These are phyloP conservation scores for Tylopilus sp. DNA, from an alignment of 768 basidiomycete genomes.

Conservation along the genomic window DNA sequence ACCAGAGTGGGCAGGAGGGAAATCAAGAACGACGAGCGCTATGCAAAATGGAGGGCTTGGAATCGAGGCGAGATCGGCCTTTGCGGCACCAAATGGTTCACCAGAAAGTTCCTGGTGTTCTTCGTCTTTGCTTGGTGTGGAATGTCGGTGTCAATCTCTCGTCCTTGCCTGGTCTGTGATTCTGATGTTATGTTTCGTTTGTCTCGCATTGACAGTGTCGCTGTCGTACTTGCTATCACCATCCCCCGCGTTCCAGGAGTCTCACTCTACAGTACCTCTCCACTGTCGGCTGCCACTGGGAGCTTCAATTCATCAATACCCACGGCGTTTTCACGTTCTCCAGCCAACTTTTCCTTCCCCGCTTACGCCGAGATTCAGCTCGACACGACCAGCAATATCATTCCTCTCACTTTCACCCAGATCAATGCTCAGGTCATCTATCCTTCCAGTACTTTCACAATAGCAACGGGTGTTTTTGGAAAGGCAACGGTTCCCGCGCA, in stretches of 20 bases:
- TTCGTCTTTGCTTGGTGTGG: slow-evolving; percentile 58
- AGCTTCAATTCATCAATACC: slow-evolving; percentile 54
- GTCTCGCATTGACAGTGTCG: slow-evolving; percentile 43
- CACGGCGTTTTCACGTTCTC: slow-evolving; percentile 64
- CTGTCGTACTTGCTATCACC: slow-evolving; percentile 69
- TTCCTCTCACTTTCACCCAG: slow-evolving; percentile 71
- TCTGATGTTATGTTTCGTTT: slow-evolving; percentile 1
- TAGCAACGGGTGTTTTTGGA: slow-evolving; percentile 66
- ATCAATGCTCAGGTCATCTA: slow-evolving; percentile 71
- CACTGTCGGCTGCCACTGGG: slow-evolving; percentile 59
- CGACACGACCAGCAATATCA: slow-evolving; percentile 69
- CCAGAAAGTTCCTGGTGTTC: slow-evolving; percentile 68
- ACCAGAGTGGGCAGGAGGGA: slow-evolving; percentile 69
- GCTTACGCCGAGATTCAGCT: slow-evolving; percentile 71
- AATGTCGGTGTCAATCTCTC: slow-evolving; percentile 38
- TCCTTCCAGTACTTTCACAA: slow-evolving; percentile 55
- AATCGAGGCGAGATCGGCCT: slow-evolving; percentile 75
- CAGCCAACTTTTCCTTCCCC: slow-evolving; percentile 90
- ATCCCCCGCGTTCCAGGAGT: slow-evolving; percentile 82
- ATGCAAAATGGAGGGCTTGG: slow-evolving; percentile 69
- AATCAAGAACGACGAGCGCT: slow-evolving; percentile 49
- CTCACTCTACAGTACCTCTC: slow-evolving; percentile 52
- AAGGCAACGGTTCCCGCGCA: slow-evolving; percentile 63
- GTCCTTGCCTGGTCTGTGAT: background rate
- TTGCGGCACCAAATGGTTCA: slow-evolving; percentile 73